Evolutionary conservation across 1,284 basidiomycete species (phyloP).

Genomic region (Tilletia setariae): DNA sequence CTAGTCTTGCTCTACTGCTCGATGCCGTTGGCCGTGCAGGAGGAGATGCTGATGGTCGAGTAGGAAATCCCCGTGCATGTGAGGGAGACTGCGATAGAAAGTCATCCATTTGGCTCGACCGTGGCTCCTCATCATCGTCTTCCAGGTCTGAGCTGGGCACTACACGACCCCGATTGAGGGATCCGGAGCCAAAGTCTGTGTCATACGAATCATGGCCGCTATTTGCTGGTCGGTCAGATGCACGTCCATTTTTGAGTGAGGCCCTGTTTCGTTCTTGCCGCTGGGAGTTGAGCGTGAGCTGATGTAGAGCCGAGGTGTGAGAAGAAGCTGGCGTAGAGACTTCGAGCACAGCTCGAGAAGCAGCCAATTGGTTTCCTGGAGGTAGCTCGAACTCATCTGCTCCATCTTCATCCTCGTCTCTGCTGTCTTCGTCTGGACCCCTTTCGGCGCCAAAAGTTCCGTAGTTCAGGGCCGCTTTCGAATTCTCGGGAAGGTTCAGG

Average conservation of each 20-base stretch:
- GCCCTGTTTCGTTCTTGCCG: neutral
- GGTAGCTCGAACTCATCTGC: neutral
- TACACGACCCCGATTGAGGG: neutral
- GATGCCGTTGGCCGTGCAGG: too few relatives aligned
- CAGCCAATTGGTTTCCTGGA: constrained; percentile 8
- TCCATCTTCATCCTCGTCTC: neutral
- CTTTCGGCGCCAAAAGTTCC: neutral
- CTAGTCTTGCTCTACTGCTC: too few relatives aligned
- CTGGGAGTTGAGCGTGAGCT: neutral
- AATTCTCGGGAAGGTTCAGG: too few relatives aligned
- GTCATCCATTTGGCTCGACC: too few relatives aligned
- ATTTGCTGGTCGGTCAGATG: too few relatives aligned
- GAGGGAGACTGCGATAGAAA: too few relatives aligned
- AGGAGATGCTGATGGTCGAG: too few relatives aligned
- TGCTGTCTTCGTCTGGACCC: neutral
- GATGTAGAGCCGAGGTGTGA: neutral
- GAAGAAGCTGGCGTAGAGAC: neutral
- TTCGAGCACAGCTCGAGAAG: neutral
- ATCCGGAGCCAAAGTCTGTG: neutral
- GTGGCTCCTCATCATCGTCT: neutral
- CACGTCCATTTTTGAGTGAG: too few relatives aligned
- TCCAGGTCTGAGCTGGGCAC: constrained; percentile 11
- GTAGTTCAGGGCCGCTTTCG: too few relatives aligned
- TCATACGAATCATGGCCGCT: neutral
- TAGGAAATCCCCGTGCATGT: too few relatives aligned